Conservation (phyloP, 495 filamentous ascomycete species). For the Bryoglossum gracile region DNA sequence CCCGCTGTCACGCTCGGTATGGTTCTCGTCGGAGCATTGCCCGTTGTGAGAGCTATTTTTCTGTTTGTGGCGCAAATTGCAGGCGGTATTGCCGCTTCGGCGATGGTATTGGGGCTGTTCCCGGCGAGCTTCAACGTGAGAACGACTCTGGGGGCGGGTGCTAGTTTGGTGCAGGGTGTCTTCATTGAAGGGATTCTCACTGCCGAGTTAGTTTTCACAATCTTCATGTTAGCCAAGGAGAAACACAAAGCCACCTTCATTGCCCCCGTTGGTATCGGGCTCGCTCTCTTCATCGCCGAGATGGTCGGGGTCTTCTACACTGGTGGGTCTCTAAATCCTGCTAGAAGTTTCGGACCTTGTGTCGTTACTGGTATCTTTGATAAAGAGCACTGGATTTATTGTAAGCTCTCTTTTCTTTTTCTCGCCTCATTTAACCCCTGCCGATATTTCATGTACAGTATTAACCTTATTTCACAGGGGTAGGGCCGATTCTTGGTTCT, state of each 20-base stretch:
- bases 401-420: constrained; percentile 7
- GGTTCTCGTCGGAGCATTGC: constrained; percentile 48
- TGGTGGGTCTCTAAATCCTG: constrained; percentile 66
- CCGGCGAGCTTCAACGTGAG: constrained; percentile 41
- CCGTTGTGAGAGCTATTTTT: constrained; percentile 39
- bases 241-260: constrained; percentile 45
- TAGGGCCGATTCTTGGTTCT: constrained; percentile 60
- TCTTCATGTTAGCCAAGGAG: constrained; percentile 51
- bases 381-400: constrained; percentile 66
- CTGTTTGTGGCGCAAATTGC: constrained; percentile 50
- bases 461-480: constrained; percentile 25
- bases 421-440: too few relatives aligned
- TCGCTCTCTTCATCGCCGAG: constrained; percentile 45
- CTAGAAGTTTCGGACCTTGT: constrained; percentile 63
- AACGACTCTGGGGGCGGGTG: constrained; percentile 35
- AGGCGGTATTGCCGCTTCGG: constrained; percentile 49
- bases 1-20: constrained; percentile 55
- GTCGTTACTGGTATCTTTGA: constrained; percentile 58
- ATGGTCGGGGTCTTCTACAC: constrained; percentile 57
- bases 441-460: neutral
- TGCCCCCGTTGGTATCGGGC: constrained; percentile 47
- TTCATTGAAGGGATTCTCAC: constrained; percentile 51
- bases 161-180: constrained; percentile 42
- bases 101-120: constrained; percentile 44
- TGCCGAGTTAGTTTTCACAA: constrained; percentile 45